Conservation (phyloP, 495 filamentous ascomycete genomes). For the Trypethelium eluteriae region DNA sequence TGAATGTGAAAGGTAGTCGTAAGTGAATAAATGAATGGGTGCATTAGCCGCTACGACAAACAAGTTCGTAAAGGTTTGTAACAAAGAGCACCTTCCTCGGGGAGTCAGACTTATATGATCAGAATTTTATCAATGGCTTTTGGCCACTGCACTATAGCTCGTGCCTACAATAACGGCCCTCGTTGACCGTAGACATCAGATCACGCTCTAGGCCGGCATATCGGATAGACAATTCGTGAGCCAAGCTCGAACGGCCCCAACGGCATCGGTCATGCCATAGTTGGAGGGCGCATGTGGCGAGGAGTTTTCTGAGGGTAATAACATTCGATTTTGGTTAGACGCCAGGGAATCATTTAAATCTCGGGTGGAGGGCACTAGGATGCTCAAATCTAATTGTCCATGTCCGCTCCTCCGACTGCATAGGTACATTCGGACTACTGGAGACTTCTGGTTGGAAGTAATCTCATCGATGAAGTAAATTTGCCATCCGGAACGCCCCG, state of each 20-base stretch:
- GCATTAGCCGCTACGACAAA: neutral
- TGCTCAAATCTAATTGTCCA: neutral
- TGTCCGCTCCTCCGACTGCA: slow-evolving; percentile 1
- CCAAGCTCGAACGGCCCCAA: slow-evolving; percentile 1
- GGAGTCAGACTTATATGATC: neutral
- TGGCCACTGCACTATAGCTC: neutral
- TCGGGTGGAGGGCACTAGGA: neutral
- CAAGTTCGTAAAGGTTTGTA: neutral
- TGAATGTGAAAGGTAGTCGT: too few species aligned
- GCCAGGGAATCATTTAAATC: neutral
- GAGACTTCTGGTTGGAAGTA: neutral
- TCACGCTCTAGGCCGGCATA: neutral
- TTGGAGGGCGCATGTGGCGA: neutral
- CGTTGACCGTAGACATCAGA: neutral
- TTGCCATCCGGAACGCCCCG: neutral
- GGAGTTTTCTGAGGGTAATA: slow-evolving; percentile 9
- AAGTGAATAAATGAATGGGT: neutral
- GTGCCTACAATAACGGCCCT: neutral
- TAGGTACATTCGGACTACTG: slow-evolving; percentile 1
- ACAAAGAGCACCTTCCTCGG: neutral
- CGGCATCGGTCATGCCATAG: neutral
- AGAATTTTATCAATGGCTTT: neutral
- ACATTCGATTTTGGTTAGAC: neutral
- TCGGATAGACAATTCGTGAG: neutral
- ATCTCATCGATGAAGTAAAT: neutral